phyloP scores from a whole-genome alignment of 192 early-diverging fungal genomes.

The Chytriomyces sp. region DNA sequence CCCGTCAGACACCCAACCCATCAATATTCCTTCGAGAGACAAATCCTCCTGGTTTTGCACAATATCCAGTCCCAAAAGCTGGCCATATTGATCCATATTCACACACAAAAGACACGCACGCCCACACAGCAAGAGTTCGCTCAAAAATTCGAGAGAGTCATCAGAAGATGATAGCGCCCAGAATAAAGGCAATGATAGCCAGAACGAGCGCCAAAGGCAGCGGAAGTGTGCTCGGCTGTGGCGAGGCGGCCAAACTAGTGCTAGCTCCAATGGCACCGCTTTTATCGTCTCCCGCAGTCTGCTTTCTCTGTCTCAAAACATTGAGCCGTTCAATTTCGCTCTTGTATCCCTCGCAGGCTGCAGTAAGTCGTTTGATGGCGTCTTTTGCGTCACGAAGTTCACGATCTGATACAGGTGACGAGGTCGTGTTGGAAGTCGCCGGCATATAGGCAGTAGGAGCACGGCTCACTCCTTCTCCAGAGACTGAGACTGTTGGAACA shows the following conservation, averaged over 20 bases:
- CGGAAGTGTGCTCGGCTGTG: conserved; percentile 18
- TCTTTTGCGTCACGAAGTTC: conserved; percentile 48
- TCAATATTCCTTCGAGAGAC: too few relatives aligned
- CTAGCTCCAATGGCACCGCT: not conserved
- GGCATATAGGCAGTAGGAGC: conserved; percentile 6
- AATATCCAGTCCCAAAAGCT: too few relatives aligned
- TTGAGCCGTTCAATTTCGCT: conserved; percentile 60
- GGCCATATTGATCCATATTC: not conserved
- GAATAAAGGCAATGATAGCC: conserved; percentile 46
- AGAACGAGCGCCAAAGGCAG: conserved; percentile 35
- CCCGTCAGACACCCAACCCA: too few relatives aligned
- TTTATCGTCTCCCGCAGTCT: conserved; percentile 9
- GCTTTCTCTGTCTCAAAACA: conserved; percentile 46
- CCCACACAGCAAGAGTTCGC: not conserved
- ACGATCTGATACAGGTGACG: conserved; percentile 5
- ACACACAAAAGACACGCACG: not conserved
- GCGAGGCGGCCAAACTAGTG: not conserved
- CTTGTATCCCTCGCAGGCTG: conserved; percentile 61
- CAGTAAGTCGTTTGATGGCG: conserved; percentile 50
- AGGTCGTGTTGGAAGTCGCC: not conserved
- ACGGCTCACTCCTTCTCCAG: not conserved
- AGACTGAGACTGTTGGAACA: conserved; percentile 8
- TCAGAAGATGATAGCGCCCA: conserved; percentile 48
- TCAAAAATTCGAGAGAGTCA: not conserved
- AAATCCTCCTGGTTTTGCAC: too few relatives aligned